Evolutionary conservation across 768 basidiomycete genomes (phyloP).

Genomic region (Wakefieldia striispora): DNA sequence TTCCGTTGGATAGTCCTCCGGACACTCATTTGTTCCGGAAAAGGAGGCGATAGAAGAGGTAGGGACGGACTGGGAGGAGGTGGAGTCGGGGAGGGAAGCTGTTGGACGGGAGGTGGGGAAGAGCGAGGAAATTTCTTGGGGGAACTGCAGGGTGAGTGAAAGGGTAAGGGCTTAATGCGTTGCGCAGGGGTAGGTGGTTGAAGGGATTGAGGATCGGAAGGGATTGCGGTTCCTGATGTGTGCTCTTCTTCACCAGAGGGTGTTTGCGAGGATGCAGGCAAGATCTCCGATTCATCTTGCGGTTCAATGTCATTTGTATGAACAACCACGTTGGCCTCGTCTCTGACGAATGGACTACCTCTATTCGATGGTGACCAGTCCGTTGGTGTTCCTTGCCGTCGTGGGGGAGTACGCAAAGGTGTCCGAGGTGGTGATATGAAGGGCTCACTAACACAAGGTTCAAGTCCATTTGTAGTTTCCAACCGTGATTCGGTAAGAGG

Average conservation of each 20-base stretch:
- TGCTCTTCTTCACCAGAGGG: constrained; percentile 16
- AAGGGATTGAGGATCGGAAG: constrained; percentile 12
- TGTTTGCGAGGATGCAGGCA: neutral
- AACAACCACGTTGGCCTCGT: neutral
- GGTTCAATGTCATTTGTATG: neutral
- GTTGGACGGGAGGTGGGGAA: constrained; percentile 1
- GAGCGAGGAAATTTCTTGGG: constrained; percentile 1
- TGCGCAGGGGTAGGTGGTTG: constrained; percentile 32
- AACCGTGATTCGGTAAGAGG: neutral
- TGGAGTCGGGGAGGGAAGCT: constrained; percentile 9
- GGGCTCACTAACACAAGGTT: neutral
- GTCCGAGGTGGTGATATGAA: constrained; percentile 5
- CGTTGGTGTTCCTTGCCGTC: constrained; percentile 28
- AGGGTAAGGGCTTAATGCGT: constrained; percentile 9
- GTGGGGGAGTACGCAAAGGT: constrained; percentile 6
- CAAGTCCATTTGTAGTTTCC: neutral
- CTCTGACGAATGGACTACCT: constrained; percentile 14
- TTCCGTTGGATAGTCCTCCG: constrained; percentile 39
- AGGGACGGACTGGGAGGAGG: constrained; percentile 13
- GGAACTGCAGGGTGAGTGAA: constrained; percentile 9
- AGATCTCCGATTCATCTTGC: neutral
- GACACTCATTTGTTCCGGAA: constrained; percentile 5
- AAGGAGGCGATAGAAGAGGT: constrained; percentile 5
- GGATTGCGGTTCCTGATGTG: neutral
- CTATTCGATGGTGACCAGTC: constrained; percentile 28